Percentiles rank a stretch among this genome's conserved stretches.
phyloP scores from a whole-genome alignment of 352 stramenopile genomes.

The Phytophthora hybrid region DNA sequence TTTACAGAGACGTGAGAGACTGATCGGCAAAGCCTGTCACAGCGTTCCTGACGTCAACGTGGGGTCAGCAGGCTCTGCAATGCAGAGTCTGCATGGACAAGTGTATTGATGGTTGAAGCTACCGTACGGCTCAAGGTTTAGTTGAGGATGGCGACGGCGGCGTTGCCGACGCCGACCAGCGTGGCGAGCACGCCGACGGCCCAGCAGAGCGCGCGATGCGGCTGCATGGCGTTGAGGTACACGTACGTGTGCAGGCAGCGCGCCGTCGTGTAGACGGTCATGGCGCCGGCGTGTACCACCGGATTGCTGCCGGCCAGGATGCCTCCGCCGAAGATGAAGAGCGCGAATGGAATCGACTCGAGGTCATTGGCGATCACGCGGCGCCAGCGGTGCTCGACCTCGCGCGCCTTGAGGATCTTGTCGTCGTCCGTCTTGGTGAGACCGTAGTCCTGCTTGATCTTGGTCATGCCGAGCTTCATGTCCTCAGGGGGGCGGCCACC shows the following conservation, averaged over 20 bases:
- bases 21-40: slow-evolving; percentile 12
- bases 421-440: slow-evolving; percentile 44
- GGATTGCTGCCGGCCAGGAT: slow-evolving; percentile 48
- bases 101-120: slow-evolving; percentile 7
- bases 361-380: slow-evolving; percentile 68
- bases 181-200: slow-evolving; percentile 40
- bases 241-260: slow-evolving; percentile 57
- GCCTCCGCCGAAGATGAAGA: slow-evolving; percentile 55
- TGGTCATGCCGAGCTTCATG: slow-evolving; percentile 41
- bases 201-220: slow-evolving; percentile 49
- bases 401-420: slow-evolving; percentile 44
- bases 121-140: not conserved
- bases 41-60: not conserved
- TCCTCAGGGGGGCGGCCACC: slow-evolving; percentile 64
- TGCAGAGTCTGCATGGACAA: not conserved
- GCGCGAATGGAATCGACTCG: slow-evolving; percentile 62
- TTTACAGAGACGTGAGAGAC: slow-evolving; percentile 19
- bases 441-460: slow-evolving; percentile 45
- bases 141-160: slow-evolving; percentile 33
- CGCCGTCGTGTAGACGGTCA: slow-evolving; percentile 51
- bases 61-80: not conserved
- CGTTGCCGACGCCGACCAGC: slow-evolving; percentile 45
- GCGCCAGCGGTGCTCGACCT: slow-evolving; percentile 53
- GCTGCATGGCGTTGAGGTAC: slow-evolving; percentile 58
- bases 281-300: slow-evolving; percentile 44